Percentiles rank a stretch among this genome's conserved stretches.
These are phyloP conservation scores for Erysimum cheiri DNA, from an alignment of 441 rosid species.

Conservation along the genomic window DNA sequence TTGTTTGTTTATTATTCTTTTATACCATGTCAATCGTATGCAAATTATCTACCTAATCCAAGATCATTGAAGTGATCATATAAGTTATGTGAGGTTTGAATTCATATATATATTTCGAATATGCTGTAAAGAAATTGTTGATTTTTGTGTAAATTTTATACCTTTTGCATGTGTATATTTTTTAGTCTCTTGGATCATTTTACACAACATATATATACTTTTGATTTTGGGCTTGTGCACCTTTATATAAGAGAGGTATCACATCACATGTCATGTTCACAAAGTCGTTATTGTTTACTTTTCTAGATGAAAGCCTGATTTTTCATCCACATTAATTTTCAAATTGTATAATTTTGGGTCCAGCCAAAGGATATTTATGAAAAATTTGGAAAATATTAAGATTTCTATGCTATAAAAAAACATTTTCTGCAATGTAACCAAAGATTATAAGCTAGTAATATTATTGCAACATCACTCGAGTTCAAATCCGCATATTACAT, in stretches of 20 bases:
- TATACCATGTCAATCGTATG: slow-evolving; percentile 28
- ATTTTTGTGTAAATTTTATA: neutral
- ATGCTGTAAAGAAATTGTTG: too few species aligned
- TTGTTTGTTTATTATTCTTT: neutral
- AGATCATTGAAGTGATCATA: neutral
- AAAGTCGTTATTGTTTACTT: neutral
- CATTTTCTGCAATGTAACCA: too few species aligned
- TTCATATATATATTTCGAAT: neutral
- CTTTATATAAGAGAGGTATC: neutral
- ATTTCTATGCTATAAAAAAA: too few species aligned
- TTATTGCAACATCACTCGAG: too few species aligned
- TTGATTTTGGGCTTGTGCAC: neutral
- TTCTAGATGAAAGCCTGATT: slow-evolving; percentile 10
- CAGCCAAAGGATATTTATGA: slow-evolving; percentile 21
- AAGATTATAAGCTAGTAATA: too few species aligned
- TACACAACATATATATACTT: neutral
- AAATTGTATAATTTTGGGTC: neutral
- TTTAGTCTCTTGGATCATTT: neutral
- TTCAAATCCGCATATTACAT: too few species aligned
- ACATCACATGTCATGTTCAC: slow-evolving; percentile 17
- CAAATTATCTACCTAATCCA: slow-evolving; percentile 29
- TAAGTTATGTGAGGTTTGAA: slow-evolving; percentile 21
- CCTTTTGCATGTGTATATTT: neutral
- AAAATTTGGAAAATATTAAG: neutral
- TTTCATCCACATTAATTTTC: neutral